Evolutionary conservation across 257 asterid species (phyloP).

Genomic region (Rehmannia glutinosa): DNA sequence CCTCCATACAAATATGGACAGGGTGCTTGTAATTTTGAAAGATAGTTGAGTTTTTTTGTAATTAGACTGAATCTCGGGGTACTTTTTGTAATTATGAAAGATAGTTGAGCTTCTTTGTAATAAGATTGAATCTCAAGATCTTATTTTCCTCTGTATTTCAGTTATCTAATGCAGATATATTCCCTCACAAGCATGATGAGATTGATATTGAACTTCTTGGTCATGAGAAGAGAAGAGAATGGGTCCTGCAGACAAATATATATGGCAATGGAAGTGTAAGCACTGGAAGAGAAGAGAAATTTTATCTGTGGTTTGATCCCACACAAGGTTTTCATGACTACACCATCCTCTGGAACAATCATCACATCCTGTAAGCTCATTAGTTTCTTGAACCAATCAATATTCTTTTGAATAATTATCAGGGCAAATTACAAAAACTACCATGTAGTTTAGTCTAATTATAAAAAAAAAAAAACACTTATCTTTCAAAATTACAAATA

Average conservation of each 20-base stretch:
- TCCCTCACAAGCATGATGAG: constrained; percentile 79
- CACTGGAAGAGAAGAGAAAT: constrained; percentile 79
- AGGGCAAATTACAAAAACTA: not conserved
- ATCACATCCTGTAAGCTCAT: constrained; percentile 61
- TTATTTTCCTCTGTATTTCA: not conserved
- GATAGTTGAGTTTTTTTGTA: too few species aligned
- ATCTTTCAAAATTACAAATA: too few species aligned
- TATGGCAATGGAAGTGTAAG: constrained; percentile 85
- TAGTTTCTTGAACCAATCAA: not conserved
- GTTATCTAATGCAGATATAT: constrained; percentile 62
- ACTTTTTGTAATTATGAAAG: too few species aligned
- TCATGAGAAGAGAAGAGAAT: constrained; percentile 68
- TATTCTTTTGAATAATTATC: too few species aligned
- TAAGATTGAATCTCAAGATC: too few species aligned
- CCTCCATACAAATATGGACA: too few species aligned
- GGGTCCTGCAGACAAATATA: constrained; percentile 76
- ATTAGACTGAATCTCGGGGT: too few species aligned
- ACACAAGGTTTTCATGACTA: constrained; percentile 64
- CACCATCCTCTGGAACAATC: constrained; percentile 77
- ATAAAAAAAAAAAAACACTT: too few species aligned
- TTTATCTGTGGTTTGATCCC: constrained; percentile 91
- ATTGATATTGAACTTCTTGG: constrained; percentile 84
- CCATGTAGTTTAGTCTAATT: not conserved
- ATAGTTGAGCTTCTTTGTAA: too few species aligned
- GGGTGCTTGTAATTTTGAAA: too few species aligned